Percentiles rank a stretch among this genome's conserved stretches.
phyloP scores from a whole-genome alignment of 116 monocot species.

The Dioscorea cayenensis region DNA sequence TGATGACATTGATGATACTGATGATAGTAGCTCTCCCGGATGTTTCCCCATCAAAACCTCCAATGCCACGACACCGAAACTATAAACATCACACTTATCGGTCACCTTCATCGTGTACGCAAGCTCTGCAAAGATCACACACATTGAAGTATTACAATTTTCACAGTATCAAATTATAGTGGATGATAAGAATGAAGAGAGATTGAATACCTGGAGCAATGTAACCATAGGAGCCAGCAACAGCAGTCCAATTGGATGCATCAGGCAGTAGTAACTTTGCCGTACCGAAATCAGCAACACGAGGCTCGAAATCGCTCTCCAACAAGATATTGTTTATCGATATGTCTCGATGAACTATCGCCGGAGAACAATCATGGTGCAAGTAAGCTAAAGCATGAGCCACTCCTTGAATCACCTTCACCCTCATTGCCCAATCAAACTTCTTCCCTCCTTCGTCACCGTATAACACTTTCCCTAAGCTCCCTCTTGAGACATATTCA shows the following conservation, averaged over 20 bases:
- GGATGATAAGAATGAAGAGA: not conserved
- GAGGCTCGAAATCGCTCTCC: conserved; percentile 67
- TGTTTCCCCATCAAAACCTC: conserved; percentile 62
- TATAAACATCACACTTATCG: conserved; percentile 58
- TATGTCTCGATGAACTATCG: conserved; percentile 77
- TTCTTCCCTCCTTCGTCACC: conserved; percentile 55
- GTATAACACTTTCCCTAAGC: conserved; percentile 59
- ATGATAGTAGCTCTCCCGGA: conserved; percentile 40
- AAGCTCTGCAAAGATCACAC: conserved; percentile 41
- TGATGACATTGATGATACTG: conserved; percentile 18
- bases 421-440: conserved; percentile 62
- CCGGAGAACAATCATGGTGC: conserved; percentile 74
- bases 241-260: conserved; percentile 65
- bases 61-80: conserved; percentile 54
- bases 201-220: conserved; percentile 79
- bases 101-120: conserved; percentile 64
- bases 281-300: conserved; percentile 59
- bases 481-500: conserved; percentile 78
- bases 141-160: conserved; percentile 5
- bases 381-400: conserved; percentile 82
- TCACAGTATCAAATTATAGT: not conserved
- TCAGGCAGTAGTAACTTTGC: conserved; percentile 32
- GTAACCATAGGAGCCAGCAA: conserved; percentile 87
- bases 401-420: conserved; percentile 72
- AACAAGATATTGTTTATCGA: conserved; percentile 80